Percentiles rank a stretch among this genome's conserved stretches.
phyloP scores from a whole-genome alignment of 495 filamentous ascomycete genomes.

The Hypomontagnella monticulosa region DNA sequence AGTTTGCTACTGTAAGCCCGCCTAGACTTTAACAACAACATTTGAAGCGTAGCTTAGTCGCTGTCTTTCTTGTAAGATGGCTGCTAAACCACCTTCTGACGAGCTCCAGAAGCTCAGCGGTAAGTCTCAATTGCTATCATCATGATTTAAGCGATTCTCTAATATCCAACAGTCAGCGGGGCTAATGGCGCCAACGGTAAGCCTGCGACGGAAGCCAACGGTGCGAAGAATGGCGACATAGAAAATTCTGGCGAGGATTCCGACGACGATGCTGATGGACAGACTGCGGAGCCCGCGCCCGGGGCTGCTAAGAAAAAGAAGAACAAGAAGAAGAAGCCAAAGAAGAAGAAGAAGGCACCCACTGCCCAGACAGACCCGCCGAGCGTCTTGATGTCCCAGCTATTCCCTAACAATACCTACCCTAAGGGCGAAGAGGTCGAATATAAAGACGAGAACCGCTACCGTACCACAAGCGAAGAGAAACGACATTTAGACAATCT shows the following conservation, averaged over 20 bases:
- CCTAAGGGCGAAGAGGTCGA: slow-evolving; percentile 85
- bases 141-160: slow-evolving; percentile 9
- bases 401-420: slow-evolving; percentile 79
- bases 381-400: slow-evolving; percentile 74
- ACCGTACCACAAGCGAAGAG: slow-evolving; percentile 87
- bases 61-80: slow-evolving; percentile 46
- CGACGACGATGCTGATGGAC: slow-evolving; percentile 67
- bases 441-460: slow-evolving; percentile 77
- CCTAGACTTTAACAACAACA: too few species aligned
- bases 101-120: slow-evolving; percentile 57
- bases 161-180: slow-evolving; percentile 46
- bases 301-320: slow-evolving; percentile 62
- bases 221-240: slow-evolving; percentile 52
- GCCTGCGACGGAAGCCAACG: slow-evolving; percentile 56
- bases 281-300: slow-evolving; percentile 47
- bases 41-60: too few species aligned
- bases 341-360: slow-evolving; percentile 77
- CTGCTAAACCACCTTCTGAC: slow-evolving; percentile 53
- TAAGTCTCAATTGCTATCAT: slow-evolving; percentile 34
- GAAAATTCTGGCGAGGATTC: slow-evolving; percentile 74
- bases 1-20: too few species aligned
- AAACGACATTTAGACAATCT: slow-evolving; percentile 85
- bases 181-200: slow-evolving; percentile 63
- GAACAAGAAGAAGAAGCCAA: slow-evolving; percentile 87
- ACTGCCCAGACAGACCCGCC: slow-evolving; percentile 82